Base-by-base conservation (phyloP, 2,329 filamentous ascomycete species). In the Monilinia laxa region DNA sequence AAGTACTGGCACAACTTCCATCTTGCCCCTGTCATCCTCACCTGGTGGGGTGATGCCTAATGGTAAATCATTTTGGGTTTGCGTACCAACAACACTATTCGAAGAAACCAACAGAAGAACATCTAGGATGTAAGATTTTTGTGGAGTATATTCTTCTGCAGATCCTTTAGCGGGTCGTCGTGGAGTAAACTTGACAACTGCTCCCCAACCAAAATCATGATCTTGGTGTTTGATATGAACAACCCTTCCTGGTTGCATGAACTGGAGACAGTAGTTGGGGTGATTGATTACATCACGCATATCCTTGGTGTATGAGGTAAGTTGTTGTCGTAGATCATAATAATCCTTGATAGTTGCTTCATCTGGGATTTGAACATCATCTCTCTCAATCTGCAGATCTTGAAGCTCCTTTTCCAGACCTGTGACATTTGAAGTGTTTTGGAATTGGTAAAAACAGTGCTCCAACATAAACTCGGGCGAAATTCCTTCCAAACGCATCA, bases 401-500 rank as follows among this genome's bases (percentile, higher is more conserved):
- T 87, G 86, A 68, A 98, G 81, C 71, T 96, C 89, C 77, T 91
- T 92, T 78, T 99, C 95, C 28, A 98, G 79, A 16, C 84, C 83
- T 25, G 91, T 90, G 11, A 97, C 92, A 72, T 90, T 93, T 14
- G 94, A 91, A 2, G 92, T 92, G 74, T 96, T 98, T 77, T 99
- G 95, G 80, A 99, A 99, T 78, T 99, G 95, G 78, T 92, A 96
- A 81, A 99, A 99, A 76, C 95, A 99, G 72, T 90, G 87, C 81
- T 98, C 93, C n/a, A 99, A 83, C 95, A 99, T 99, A 76, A 92
- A 98, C 74, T 99, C 94, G 2, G 96, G 95, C 11, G 93, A 98
- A 62, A 99, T 96, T n/a, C 93, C 94, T 77, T 99, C 95, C n/a
- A 99, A 94, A 79, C 95, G 87, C 78, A 98, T 89, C 69, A 99